These are phyloP conservation scores for Claviceps maximensis DNA, from an alignment of 2,329 filamentous ascomycete species.

Conservation along the genomic window DNA sequence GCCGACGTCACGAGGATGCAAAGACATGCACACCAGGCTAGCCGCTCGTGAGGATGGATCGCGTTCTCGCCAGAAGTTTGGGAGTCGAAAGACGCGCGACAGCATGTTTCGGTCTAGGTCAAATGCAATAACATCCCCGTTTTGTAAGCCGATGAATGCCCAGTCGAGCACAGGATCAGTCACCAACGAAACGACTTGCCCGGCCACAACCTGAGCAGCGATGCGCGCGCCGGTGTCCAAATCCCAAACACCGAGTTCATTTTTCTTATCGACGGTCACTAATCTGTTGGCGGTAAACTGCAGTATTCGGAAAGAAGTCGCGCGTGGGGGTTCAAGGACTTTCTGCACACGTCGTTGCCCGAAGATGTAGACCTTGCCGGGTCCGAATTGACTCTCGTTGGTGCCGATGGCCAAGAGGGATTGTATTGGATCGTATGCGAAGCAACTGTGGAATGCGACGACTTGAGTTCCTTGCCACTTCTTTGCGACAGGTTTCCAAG, in stretches of 20 bases:
- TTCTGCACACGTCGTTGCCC: constrained; percentile 71
- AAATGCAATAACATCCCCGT: constrained; percentile 80
- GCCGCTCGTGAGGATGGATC: constrained; percentile 50
- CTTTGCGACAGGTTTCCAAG: no score
- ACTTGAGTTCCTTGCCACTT: neutral
- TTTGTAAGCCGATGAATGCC: constrained; percentile 71
- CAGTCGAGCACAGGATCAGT: constrained; percentile 90
- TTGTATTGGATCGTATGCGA: constrained; percentile 89
- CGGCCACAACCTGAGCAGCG: constrained; percentile 61
- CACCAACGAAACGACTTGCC: constrained; percentile 57
- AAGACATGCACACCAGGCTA: constrained; percentile 60
- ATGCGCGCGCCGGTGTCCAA: constrained; percentile 55
- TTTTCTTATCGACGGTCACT: constrained; percentile 70
- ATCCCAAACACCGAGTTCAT: constrained; percentile 76
- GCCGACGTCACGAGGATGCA: constrained; percentile 87
- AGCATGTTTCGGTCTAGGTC: constrained; percentile 74
- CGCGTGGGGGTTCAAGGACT: constrained; percentile 55
- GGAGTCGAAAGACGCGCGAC: constrained; percentile 59
- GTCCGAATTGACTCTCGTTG: constrained; percentile 71
- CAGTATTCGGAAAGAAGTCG: constrained; percentile 61
- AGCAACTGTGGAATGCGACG: constrained; percentile 37
- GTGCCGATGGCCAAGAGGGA: constrained; percentile 88
- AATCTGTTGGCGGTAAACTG: constrained; percentile 82
- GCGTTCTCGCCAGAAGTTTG: constrained; percentile 71
- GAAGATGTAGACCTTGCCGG: constrained; percentile 79